phyloP scores from a whole-genome alignment of 495 filamentous ascomycete species.

The Daldinia loculata region DNA sequence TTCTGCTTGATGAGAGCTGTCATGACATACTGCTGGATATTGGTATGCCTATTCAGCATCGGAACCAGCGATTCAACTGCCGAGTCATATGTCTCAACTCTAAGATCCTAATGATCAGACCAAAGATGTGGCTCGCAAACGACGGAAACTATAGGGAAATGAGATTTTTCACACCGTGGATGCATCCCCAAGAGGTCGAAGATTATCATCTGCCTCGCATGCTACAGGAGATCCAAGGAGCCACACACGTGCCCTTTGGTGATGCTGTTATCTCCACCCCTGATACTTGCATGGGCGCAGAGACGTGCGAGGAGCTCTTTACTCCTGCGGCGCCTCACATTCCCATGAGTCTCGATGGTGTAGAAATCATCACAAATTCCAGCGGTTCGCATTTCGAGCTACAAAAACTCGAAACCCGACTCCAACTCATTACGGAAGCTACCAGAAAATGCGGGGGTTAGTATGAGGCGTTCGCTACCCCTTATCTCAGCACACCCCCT shows the following conservation, averaged over 20 bases:
- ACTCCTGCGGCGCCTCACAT: slow-evolving; percentile 67
- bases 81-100: slow-evolving; percentile 72
- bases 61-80: slow-evolving; percentile 77
- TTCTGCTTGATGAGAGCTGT: slow-evolving; percentile 70
- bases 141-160: slow-evolving; percentile 79
- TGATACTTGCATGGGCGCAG: slow-evolving; percentile 75
- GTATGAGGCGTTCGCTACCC: slow-evolving; percentile 26
- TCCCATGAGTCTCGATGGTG: slow-evolving; percentile 65
- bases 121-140: slow-evolving; percentile 85
- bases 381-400: slow-evolving; percentile 74
- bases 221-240: slow-evolving; percentile 68
- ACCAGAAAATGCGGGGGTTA: slow-evolving; percentile 79
- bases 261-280: slow-evolving; percentile 77
- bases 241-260: slow-evolving; percentile 71
- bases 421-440: slow-evolving; percentile 78
- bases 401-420: slow-evolving; percentile 76
- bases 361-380: slow-evolving; percentile 82
- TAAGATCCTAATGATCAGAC: slow-evolving; percentile 78
- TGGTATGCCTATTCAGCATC: slow-evolving; percentile 73
- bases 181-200: slow-evolving; percentile 63
- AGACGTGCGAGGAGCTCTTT: slow-evolving; percentile 85
- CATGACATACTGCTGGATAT: slow-evolving; percentile 84
- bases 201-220: slow-evolving; percentile 76
- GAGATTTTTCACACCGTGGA: slow-evolving; percentile 66
- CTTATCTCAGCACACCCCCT: background rate